These are phyloP conservation scores for Phytophthora europaea DNA, from an alignment of 352 stramenopile genomes.

Conservation along the genomic window DNA sequence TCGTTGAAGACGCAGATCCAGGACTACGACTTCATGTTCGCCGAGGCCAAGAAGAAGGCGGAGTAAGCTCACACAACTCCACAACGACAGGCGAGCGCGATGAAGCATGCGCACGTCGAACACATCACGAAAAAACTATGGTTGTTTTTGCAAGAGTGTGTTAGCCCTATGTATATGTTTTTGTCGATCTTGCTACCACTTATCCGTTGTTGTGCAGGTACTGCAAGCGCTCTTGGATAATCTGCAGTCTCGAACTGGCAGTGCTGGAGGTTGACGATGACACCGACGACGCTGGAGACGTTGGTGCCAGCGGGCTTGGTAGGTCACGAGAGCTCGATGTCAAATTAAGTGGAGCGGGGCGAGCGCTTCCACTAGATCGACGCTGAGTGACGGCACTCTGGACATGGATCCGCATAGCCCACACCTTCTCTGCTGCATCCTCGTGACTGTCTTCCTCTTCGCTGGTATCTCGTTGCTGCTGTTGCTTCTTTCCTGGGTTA, in stretches of 20 bases:
- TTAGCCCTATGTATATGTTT: not conserved
- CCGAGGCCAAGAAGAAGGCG: constrained; percentile 89
- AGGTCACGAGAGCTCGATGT: constrained; percentile 10
- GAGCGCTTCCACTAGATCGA: constrained; percentile 3
- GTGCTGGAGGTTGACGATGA: constrained; percentile 39
- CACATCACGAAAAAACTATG: constrained; percentile 11
- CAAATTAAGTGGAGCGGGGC: constrained; percentile 20
- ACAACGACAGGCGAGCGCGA: constrained; percentile 1
- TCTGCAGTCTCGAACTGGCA: constrained; percentile 57
- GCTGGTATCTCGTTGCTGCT: constrained; percentile 6
- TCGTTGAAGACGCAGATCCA: constrained; percentile 84
- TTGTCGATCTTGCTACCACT: not conserved
- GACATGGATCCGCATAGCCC: constrained; percentile 77
- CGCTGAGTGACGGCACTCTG: constrained; percentile 32
- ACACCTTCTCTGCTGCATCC: constrained; percentile 36
- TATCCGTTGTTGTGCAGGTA: constrained; percentile 51
- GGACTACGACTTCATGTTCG: constrained; percentile 93
- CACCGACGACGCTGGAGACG: constrained; percentile 37
- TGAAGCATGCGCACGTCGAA: not conserved
- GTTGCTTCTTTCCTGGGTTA: constrained; percentile 6
- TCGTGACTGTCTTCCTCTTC: constrained; percentile 2
- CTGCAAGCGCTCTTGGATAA: constrained; percentile 72
- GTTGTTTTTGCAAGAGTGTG: constrained; percentile 4
- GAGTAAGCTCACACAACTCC: constrained; percentile 48
- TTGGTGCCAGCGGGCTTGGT: constrained; percentile 24